These are phyloP conservation scores for Spathaspora passalidarum DNA, from an alignment of 805 yeast genomes.

Conservation along the genomic window DNA sequence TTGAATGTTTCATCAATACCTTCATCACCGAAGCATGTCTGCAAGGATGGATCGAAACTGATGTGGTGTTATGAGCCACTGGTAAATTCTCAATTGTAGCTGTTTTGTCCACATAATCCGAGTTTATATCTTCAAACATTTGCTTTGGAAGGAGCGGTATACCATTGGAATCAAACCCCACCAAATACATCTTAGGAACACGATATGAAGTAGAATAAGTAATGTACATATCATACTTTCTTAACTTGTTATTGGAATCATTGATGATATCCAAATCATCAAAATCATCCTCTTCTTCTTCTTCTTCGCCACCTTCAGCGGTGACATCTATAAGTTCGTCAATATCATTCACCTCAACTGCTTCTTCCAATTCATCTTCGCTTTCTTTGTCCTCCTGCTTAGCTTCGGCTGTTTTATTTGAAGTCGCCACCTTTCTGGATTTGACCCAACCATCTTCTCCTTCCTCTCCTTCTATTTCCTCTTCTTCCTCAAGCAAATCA, in stretches of 20 bases:
- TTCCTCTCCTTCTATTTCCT: slow-evolving; percentile 34
- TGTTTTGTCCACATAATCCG: slow-evolving; percentile 91
- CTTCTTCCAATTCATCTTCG: slow-evolving; percentile 4
- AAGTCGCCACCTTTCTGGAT: slow-evolving; percentile 13
- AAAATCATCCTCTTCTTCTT: slow-evolving; percentile 22
- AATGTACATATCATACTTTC: slow-evolving; percentile 86
- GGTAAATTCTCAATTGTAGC: slow-evolving; percentile 95
- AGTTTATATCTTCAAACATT: slow-evolving; percentile 92
- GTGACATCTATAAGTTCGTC: slow-evolving; percentile 46
- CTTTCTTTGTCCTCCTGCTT: neutral
- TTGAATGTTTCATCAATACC: slow-evolving; percentile 72
- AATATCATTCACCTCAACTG: slow-evolving; percentile 42
- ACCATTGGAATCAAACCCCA: slow-evolving; percentile 83
- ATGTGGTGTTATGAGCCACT: slow-evolving; percentile 67
- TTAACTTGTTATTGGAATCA: slow-evolving; percentile 30
- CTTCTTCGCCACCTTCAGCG: slow-evolving; percentile 34
- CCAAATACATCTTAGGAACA: slow-evolving; percentile 90
- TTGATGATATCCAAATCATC: slow-evolving; percentile 33
- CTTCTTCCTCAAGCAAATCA: slow-evolving; percentile 38
- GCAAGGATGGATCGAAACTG: slow-evolving; percentile 94
- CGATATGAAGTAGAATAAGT: slow-evolving; percentile 92
- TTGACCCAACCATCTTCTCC: slow-evolving; percentile 63
- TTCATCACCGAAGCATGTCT: slow-evolving; percentile 94
- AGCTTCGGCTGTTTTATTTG: slow-evolving; percentile 12
- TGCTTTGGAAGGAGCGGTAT: slow-evolving; percentile 80